A percentile compares a stretch with the other conserved stretches of the same genome.
phyloP scores from a whole-genome alignment of 2,329 filamentous ascomycete species.

The Colletotrichum eremochloae region DNA sequence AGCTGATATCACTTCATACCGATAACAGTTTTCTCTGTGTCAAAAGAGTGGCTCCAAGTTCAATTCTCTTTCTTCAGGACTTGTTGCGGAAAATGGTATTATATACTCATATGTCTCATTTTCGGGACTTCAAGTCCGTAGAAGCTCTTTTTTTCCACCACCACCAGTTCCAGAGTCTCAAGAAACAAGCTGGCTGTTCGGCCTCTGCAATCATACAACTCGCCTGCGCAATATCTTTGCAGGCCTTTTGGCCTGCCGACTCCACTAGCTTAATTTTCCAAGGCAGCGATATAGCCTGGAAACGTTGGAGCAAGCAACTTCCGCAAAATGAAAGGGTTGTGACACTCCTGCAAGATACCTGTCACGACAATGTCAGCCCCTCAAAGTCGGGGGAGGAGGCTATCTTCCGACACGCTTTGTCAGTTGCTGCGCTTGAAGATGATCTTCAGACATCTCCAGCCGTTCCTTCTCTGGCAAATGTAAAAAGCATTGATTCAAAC shows the following conservation, averaged over 20 bases:
- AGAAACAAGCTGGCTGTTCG: conserved; percentile 18
- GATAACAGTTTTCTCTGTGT: background rate
- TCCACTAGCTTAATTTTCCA: background rate
- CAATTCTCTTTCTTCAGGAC: background rate
- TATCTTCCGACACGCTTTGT: conserved; percentile 7
- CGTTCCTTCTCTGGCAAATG: background rate
- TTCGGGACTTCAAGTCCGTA: background rate
- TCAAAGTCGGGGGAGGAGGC: background rate
- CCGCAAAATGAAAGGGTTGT: background rate
- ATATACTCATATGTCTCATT: too few species aligned
- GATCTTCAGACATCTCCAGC: background rate
- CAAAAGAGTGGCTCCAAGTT: background rate
- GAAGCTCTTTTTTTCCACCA: conserved; percentile 15
- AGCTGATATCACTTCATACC: background rate
- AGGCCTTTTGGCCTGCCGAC: conserved; percentile 5
- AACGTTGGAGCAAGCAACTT: background rate
- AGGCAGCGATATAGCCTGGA: conserved; percentile 1
- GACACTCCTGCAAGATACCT: background rate
- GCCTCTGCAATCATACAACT: conserved; percentile 22
- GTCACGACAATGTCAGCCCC: background rate
- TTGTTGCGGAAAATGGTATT: background rate
- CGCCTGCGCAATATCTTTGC: conserved; percentile 16
- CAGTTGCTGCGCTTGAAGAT: conserved; percentile 2
- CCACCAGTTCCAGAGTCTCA: background rate
- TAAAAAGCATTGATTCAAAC: background rate